These are phyloP conservation scores for Rhizopogon vesiculosus DNA, from an alignment of 768 basidiomycete species.

Conservation along the genomic window DNA sequence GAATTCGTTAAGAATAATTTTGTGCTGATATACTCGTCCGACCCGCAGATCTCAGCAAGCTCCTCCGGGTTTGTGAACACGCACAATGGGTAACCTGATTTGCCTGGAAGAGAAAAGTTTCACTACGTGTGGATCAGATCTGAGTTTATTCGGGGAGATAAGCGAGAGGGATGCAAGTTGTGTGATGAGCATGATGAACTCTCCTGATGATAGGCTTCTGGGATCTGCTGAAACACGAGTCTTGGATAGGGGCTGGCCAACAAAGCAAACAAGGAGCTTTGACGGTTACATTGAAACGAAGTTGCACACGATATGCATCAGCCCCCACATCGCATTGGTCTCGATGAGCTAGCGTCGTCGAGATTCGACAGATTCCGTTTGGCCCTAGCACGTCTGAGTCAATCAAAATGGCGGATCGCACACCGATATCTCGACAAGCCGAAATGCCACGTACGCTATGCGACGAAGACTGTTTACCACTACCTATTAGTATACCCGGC, in stretches of 20 bases:
- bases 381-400: neutral
- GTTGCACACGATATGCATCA: neutral
- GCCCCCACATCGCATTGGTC: neutral
- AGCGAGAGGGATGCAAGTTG: slow-evolving; percentile 37
- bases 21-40: slow-evolving; percentile 79
- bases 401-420: neutral
- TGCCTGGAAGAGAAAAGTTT: slow-evolving; percentile 31
- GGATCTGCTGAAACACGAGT: neutral
- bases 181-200: slow-evolving; percentile 34
- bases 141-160: slow-evolving; percentile 23
- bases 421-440: too few relatives aligned
- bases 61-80: slow-evolving; percentile 27
- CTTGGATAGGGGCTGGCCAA: neutral
- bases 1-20: slow-evolving; percentile 99
- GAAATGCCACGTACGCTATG: too few relatives aligned
- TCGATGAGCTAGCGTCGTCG: neutral
- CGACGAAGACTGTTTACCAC: too few relatives aligned
- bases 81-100: slow-evolving; percentile 36
- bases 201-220: too few relatives aligned
- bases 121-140: slow-evolving; percentile 22
- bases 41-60: slow-evolving; percentile 32
- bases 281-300: too few relatives aligned
- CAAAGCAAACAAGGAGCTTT: too few relatives aligned
- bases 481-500: too few relatives aligned
- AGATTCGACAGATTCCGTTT: slow-evolving; percentile 1